Evolutionary conservation across 169 alveolate genomes (phyloP), one percentile per base, ranked within the genome.

Genomic region (Fabrea salina): DNA sequence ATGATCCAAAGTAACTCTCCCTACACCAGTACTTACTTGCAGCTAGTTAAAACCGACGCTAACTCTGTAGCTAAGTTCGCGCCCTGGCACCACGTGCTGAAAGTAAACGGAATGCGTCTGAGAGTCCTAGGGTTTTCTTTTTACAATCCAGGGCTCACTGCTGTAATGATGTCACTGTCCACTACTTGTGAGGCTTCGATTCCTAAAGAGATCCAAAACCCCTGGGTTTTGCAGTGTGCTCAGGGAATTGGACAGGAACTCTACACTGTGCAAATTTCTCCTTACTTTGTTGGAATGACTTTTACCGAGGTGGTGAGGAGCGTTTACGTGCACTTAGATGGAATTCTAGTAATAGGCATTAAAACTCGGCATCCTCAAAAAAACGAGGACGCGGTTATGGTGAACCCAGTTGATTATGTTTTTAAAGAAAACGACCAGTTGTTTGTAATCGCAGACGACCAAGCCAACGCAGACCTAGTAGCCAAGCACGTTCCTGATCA

Each of bases 1-100:
- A 70, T 70, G 79, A 70, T 70, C 5, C 30, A 70, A 39, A 44
- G 22, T 30, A 22, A 70, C 16, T 70, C 30, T 70, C 79, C 79
- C 6, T 49, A 22, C 22, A 43, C 37, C 4, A 22, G 32, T 5
- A 70, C 79, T 50, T 70, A 70, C 49, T 8, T 70, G 8, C 79
- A 70, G 6, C 44, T 70, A 0, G 49, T 70, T 5, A 70, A 37
- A 33, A 22, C 22, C 32, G 30, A 27, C 13, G 47, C 37, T 27
- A 30, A 30, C 4, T 30, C 71, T 7, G 8, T 1, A 1, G 19
- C 32, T 25, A 50, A 70, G 2, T 13, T 47, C 22, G 13, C 43
- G 5, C 22, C 79, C 13, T 70, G 79, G 68, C 39, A 70, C 37
- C 41, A 59, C 16, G 67, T 70, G 1, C 32, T 70, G 0, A 47